Evolutionary conservation across 2,329 filamentous ascomycete genomes (phyloP), one percentile per base, ranked within the genome.

Genomic region (Fusarium sp.): DNA sequence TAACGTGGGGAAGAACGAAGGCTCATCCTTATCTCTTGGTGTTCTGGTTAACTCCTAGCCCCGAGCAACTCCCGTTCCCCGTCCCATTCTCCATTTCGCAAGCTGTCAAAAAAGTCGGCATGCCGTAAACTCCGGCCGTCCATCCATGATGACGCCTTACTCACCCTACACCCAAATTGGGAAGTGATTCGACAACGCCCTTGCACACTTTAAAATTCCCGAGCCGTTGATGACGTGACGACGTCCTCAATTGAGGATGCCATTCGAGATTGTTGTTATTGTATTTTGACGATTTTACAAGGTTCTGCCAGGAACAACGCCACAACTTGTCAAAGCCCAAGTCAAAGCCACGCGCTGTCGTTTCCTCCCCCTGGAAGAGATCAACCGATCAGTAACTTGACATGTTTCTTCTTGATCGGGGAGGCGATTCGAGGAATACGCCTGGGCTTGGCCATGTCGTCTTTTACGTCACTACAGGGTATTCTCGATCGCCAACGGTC

Each of bases 401-500:
- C 55, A 74, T 36, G 31, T n/a, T 33, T 62, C 46, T 51, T 31
- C 44, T 42, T 33, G 20, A 56, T 74, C 62, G 59, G 33, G 44
- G 42, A 63, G 59, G 46, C 22, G 55, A 56, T 59, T 58, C 40
- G 16, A 68, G 29, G 16, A 38, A 16, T 69, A 60, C 31, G 67
- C 67, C 71, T 49, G n/a, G 36, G 55, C 67, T 74, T 74, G 55
- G 66, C 58, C 31, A 27, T 61, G 24, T 35, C 36, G 16, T 20
- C 27, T 33, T 62, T 6, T 67, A 70, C 72, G 72, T 73, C 72
- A 74, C 51, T 72, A 22, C 36, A 60, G 65, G 51, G 38, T 62
- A 72, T 42, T 31, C 42, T 61, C 42, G 65, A 74, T 74, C 59
- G 56, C 16, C 31, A 46, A 46, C n/a, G 3, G 29, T 36, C 40